These are phyloP conservation scores for Microdochium bolleyi DNA, from an alignment of 2,329 filamentous ascomycete genomes.

Conservation along the genomic window DNA sequence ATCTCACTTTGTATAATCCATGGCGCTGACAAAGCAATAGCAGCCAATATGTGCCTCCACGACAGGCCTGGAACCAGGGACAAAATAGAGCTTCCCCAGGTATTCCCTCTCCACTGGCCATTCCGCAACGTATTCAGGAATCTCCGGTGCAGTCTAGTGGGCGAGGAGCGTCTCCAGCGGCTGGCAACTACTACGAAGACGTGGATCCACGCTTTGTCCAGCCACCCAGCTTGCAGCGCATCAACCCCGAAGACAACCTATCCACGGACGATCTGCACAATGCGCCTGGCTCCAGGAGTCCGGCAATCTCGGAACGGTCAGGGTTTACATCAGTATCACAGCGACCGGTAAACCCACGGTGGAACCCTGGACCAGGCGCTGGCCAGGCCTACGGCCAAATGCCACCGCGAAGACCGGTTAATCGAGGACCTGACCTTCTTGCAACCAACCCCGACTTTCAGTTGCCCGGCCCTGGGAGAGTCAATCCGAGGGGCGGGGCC, in stretches of 20 bases:
- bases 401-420: conserved; percentile 35
- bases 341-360: conserved; percentile 79
- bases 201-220: conserved; percentile 80
- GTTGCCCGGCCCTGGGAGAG: conserved; percentile 41
- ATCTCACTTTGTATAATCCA: conserved; percentile 11
- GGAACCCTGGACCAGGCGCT: conserved; percentile 53
- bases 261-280: conserved; percentile 58
- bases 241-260: conserved; percentile 20
- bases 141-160: conserved; percentile 24
- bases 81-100: conserved; percentile 34
- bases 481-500: conserved; percentile 7
- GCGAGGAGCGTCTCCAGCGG: conserved; percentile 20
- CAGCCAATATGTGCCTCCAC: conserved; percentile 48
- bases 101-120: conserved; percentile 35
- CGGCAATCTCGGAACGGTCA: conserved; percentile 68
- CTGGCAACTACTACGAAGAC: conserved; percentile 76
- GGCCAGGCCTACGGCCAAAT: conserved; percentile 33
- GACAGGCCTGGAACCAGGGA: conserved; percentile 46
- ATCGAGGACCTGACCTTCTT: conserved; percentile 62
- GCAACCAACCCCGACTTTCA: conserved; percentile 82
- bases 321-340: conserved; percentile 90
- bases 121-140: conserved; percentile 24
- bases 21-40: conserved; percentile 25
- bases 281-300: conserved; percentile 52
- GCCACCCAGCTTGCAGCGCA: conserved; percentile 13